Conservation (phyloP, 139 green algal genomes). For the Picochlorum sp. region DNA sequence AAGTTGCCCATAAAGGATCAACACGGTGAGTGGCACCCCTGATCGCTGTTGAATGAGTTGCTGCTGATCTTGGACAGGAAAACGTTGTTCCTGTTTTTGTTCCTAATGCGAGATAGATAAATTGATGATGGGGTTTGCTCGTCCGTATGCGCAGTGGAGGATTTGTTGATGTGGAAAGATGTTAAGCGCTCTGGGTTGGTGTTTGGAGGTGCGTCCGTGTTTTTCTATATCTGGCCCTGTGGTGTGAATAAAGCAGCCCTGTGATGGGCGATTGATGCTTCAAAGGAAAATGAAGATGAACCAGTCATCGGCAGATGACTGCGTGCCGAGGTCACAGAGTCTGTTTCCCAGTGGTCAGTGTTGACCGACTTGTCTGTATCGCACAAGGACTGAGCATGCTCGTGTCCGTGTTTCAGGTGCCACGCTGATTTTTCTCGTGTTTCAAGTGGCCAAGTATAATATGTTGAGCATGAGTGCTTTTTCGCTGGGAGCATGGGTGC, state of each 20-base stretch:
- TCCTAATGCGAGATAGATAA: too few species aligned
- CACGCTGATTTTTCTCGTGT: constrained; percentile 28
- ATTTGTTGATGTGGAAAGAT: constrained; percentile 47
- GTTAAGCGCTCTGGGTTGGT: constrained; percentile 17
- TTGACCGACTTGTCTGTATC: too few species aligned
- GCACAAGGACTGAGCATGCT: background rate
- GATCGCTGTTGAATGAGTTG: too few species aligned
- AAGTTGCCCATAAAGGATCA: constrained; percentile 8
- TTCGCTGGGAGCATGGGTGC: constrained; percentile 8
- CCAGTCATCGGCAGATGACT: too few species aligned
- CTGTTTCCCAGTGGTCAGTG: too few species aligned
- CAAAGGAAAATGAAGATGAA: too few species aligned
- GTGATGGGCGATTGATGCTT: too few species aligned
- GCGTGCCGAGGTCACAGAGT: too few species aligned
- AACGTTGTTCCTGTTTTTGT: too few species aligned
- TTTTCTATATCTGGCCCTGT: too few species aligned
- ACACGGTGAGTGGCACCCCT: background rate
- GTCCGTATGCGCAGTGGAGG: constrained; percentile 39
- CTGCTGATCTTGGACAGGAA: too few species aligned
- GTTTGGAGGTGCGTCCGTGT: constrained; percentile 15
- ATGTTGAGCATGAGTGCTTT: constrained; percentile 16
- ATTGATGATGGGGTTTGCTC: too few species aligned
- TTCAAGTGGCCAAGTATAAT: constrained; percentile 17
- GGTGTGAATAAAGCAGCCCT: background rate
- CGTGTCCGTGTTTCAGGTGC: background rate